A percentile compares a stretch with the other conserved stretches of the same genome.
These are phyloP conservation scores for Jacaranda mimosifolia DNA, from an alignment of 257 asterid species.

Conservation along the genomic window DNA sequence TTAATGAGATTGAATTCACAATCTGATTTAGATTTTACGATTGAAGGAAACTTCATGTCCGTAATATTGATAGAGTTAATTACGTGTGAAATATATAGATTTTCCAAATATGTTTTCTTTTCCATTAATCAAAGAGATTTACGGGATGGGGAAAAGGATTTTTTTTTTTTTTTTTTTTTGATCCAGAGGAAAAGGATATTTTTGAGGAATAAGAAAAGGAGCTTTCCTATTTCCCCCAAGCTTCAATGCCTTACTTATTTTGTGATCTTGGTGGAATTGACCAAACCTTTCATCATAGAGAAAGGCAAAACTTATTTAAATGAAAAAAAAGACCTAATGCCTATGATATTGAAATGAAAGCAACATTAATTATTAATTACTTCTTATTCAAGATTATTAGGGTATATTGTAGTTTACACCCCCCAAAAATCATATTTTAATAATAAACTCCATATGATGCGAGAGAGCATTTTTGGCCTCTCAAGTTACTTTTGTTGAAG, in stretches of 20 bases:
- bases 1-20: too few species aligned
- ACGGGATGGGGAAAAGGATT: not conserved
- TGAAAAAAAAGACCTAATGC: too few species aligned
- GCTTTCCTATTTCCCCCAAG: not conserved
- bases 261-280: not conserved
- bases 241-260: not conserved
- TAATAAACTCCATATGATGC: too few species aligned
- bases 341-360: not conserved
- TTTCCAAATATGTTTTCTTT: not conserved
- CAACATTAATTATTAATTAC: not conserved
- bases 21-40: too few species aligned
- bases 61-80: too few species aligned
- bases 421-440: too few species aligned
- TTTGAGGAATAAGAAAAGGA: not conserved
- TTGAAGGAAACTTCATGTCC: too few species aligned
- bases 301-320: conserved; percentile 4
- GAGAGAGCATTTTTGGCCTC: too few species aligned
- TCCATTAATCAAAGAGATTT: not conserved
- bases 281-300: not conserved
- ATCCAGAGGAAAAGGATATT: too few species aligned
- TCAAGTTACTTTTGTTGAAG: too few species aligned
- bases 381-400: not conserved
- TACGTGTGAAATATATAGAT: not conserved
- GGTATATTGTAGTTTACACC: too few species aligned
- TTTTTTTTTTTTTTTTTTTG: too few species aligned